These are phyloP conservation scores for Colletotrichum sp. DNA, from an alignment of 2,329 filamentous ascomycete genomes.

Conservation along the genomic window DNA sequence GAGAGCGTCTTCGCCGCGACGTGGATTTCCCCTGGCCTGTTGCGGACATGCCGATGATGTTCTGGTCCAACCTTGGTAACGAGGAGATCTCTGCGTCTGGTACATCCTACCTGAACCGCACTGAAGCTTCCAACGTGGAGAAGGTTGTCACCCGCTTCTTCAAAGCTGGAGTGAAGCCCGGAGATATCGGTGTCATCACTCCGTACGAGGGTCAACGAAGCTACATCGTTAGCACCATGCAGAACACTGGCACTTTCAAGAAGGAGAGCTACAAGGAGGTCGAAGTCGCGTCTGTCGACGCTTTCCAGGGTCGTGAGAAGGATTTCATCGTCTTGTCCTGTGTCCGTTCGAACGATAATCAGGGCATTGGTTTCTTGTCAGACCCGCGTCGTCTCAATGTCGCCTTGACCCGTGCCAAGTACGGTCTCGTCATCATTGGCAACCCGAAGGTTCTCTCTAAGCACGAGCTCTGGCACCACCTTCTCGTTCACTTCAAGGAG, in stretches of 20 bases:
- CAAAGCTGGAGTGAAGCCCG: slow-evolving; percentile 95
- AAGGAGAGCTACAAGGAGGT: slow-evolving; percentile 99
- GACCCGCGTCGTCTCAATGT: slow-evolving; percentile 98
- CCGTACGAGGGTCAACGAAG: slow-evolving; percentile 98
- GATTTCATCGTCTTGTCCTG: slow-evolving; percentile 98
- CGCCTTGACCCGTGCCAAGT: slow-evolving; percentile 95
- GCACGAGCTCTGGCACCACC: slow-evolving; percentile 96
- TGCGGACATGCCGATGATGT: slow-evolving; percentile 97
- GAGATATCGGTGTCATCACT: slow-evolving; percentile 96
- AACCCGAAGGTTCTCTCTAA: slow-evolving; percentile 98
- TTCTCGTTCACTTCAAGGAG: slow-evolving; percentile 96
- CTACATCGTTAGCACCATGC: slow-evolving; percentile 99
- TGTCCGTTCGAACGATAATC: slow-evolving; percentile 97
- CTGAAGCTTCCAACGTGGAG: slow-evolving; percentile 95
- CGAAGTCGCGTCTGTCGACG: slow-evolving; percentile 96
- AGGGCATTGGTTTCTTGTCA: slow-evolving; percentile 98
- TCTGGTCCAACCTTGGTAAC: slow-evolving; percentile 97
- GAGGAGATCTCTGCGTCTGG: slow-evolving; percentile 98
- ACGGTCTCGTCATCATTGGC: slow-evolving; percentile 92
- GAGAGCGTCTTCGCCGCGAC: slow-evolving; percentile 86
- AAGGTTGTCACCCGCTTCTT: slow-evolving; percentile 99
- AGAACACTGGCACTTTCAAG: slow-evolving; percentile 95
- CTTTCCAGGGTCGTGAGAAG: slow-evolving; percentile 98
- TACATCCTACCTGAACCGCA: slow-evolving; percentile 97
- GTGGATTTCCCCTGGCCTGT: slow-evolving; percentile 99